Evolutionary conservation across 2,329 filamentous ascomycete species (phyloP).

Genomic region (Biscogniauxia mediterranea): DNA sequence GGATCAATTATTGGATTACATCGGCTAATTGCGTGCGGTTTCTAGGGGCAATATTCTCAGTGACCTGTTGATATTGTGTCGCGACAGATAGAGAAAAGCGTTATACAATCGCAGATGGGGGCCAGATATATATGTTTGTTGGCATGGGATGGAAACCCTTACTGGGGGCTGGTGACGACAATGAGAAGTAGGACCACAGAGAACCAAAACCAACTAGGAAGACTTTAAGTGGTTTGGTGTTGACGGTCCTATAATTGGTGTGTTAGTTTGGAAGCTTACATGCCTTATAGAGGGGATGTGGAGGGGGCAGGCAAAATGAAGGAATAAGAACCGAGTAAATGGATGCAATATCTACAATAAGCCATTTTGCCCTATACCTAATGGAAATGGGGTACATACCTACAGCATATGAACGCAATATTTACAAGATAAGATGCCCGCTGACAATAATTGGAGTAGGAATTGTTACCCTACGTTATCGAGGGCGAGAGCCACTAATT

Average conservation of each 20-base stretch:
- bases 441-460: too few relatives aligned
- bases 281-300: background rate
- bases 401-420: too few relatives aligned
- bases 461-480: too few relatives aligned
- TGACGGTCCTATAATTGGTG: background rate
- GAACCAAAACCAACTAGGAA: background rate
- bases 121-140: background rate
- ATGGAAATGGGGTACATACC: too few relatives aligned
- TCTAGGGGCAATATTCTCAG: background rate
- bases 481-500: background rate
- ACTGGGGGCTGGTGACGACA: background rate
- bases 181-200: background rate
- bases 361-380: too few relatives aligned
- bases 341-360: too few relatives aligned
- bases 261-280: background rate
- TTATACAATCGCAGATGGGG: background rate
- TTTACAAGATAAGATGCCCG: too few relatives aligned
- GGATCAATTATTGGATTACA: background rate
- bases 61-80: background rate
- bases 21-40: background rate
- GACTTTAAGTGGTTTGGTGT: background rate
- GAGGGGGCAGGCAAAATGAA: too few relatives aligned
- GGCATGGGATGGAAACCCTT: background rate
- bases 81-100: background rate
- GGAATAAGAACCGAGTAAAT: too few relatives aligned